Base-by-base conservation (phyloP, 148 eudicot genomes). In the Fagopyrum esculentum region DNA sequence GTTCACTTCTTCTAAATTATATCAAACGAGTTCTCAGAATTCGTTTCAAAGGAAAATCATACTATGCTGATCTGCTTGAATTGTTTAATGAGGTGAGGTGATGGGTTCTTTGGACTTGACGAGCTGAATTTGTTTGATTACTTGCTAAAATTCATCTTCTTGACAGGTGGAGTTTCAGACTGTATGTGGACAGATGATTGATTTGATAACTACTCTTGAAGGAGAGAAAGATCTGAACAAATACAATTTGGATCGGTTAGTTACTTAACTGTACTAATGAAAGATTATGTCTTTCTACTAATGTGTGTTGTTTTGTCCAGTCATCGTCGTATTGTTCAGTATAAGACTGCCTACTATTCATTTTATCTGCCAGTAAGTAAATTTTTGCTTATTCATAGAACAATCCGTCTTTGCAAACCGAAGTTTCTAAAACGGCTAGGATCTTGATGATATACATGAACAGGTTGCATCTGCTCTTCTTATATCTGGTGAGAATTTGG, bases 161-260 rank as follows among this genome's bases (percentile, higher is more conserved):
- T 22, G 15, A 26, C 75, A 92, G 98, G 91, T 86, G 45, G 93
- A 92, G 74, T 93, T 85, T 80, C 98, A 90, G 79, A 93, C 96
- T 81, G 88, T 91, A 72, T 90, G 83, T 54, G 98, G 98, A 66
- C 93, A 93, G 79, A 89, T 93, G 93, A 89, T 93, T 59, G 98
- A 93, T 90, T 75, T 90, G 80, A 83, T 89, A 66, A 89, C 89
- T 47, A 85, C 91, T 29, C 77, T 90, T 59, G 89, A 83, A 77
- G 96, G 87, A 78, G 89, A 86, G 75, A 90, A 90, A 74, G 93
- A 90, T 83, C 71, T 93, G 50, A 85, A 87, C 3, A 90, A 87
- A 77, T 93, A 86, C 72, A 83, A 89, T 44, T 52, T 87, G 80
- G 55, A 83, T 16, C 78, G 86, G 98, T 87, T 74, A 89, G 93